Evolutionary conservation across 441 rosid species (phyloP), one percentile per base, ranked within the genome.

Genomic region (Sinapis alba): DNA sequence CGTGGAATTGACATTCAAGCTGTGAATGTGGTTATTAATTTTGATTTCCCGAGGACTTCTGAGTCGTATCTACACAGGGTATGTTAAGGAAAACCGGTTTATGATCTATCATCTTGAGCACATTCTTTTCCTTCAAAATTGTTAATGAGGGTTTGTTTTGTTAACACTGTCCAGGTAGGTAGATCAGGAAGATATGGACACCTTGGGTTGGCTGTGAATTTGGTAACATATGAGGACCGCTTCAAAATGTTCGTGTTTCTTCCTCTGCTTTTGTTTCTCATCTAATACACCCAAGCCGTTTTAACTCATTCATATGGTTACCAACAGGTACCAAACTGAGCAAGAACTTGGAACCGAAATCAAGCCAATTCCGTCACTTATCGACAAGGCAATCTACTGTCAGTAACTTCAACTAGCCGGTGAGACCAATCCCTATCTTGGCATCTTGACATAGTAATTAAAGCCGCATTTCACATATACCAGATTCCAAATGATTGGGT

Each of bases 1-100:
- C 88, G 97, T 78, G 97, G 97, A 41, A 91, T 91, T 78, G 97
- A 91, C 85, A 91, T 91, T 77, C 97, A 91, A 83, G 97, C 97
- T 3, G 97, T 91, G 60, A 91, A 91, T 72, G 97, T 91, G 59
- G 94, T 91, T 45, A 89, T 91, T 45, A 91, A 91, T 82, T 91
- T 89, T 26, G 97, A 91, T 78, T 91, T 91, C 65, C 97, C 97
- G n/a, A 89, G 87, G 84, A 91, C 87, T 68, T 76, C 97, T 1
- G 95, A 91, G 80, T 89, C 97, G 3, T 91, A 91, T 85, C 87
- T 91, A 73, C 97, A 91, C 84, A 89, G 97, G 89, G 97, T 91
- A 86, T 20, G 62, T 24, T 38, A 13, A 38, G 7, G 13, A 45
- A 26, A 5, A 36, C 54, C 10, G 2, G 0, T n/a, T 28, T 20